These are phyloP conservation scores for Conticribra guillardii DNA, from an alignment of 108 stramenopile species.

Conservation along the genomic window DNA sequence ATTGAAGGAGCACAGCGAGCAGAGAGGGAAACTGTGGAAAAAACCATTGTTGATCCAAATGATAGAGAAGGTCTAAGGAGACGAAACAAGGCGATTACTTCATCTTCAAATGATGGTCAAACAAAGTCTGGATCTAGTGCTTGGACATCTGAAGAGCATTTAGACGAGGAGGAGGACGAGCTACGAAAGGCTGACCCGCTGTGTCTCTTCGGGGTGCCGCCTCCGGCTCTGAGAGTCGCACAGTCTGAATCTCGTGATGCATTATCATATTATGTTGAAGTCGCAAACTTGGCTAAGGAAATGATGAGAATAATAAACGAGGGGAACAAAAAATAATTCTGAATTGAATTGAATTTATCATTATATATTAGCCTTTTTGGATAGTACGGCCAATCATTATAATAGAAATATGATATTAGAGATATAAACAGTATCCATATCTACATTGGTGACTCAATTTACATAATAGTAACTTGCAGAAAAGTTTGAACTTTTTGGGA, in stretches of 20 bases:
- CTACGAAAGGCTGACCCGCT: conserved; percentile 35
- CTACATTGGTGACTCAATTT: too few species aligned
- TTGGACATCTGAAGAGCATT: conserved; percentile 29
- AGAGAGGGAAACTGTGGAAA: background rate
- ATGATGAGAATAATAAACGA: conserved; percentile 27
- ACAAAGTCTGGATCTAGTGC: conserved; percentile 1
- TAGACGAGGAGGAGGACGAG: conserved; percentile 16
- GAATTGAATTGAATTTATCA: background rate
- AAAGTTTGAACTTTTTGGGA: too few species aligned
- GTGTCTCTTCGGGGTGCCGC: conserved; percentile 50
- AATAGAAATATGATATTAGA: too few species aligned
- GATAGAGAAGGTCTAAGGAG: conserved; percentile 28
- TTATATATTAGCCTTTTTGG: background rate
- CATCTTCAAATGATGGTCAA: background rate
- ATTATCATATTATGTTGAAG: conserved; percentile 50
- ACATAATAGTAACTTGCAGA: too few species aligned
- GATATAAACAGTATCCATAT: too few species aligned
- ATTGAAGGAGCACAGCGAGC: conserved; percentile 4
- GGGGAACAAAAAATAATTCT: background rate
- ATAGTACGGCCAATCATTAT: too few species aligned
- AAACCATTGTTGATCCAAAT: background rate
- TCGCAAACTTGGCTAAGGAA: conserved; percentile 46
- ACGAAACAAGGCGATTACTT: conserved; percentile 9
- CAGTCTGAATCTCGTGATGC: conserved; percentile 43
- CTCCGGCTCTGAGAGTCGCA: conserved; percentile 46